These are phyloP conservation scores for Debaryomyces prosopidis DNA, from an alignment of 805 yeast genomes.

Conservation along the genomic window DNA sequence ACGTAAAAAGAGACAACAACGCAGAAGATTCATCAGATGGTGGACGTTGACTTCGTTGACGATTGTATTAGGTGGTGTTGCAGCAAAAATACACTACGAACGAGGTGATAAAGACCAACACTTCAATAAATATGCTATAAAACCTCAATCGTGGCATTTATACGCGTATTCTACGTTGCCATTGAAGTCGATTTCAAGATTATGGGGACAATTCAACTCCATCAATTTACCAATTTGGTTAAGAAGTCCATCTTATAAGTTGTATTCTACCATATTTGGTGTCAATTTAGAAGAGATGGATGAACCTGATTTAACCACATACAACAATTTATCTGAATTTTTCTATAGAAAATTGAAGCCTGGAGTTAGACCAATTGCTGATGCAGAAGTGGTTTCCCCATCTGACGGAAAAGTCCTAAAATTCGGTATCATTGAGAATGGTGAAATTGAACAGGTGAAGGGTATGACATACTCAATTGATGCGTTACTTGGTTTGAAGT, in stretches of 20 bases:
- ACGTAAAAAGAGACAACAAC: conserved; percentile 37
- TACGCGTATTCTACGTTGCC: conserved; percentile 91
- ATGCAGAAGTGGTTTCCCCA: conserved; percentile 76
- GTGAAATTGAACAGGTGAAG: conserved; percentile 94
- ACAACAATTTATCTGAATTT: conserved; percentile 83
- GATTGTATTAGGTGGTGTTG: conserved; percentile 55
- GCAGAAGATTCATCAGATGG: conserved; percentile 46
- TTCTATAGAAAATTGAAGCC: conserved; percentile 82
- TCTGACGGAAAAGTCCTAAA: conserved; percentile 91
- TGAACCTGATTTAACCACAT: conserved; percentile 74
- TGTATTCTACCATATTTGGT: conserved; percentile 81
- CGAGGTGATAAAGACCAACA: conserved; percentile 30
- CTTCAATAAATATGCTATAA: conserved; percentile 42
- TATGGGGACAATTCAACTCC: conserved; percentile 92
- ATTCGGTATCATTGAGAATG: conserved; percentile 76
- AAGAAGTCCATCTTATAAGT: conserved; percentile 74
- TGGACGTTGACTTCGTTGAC: conserved; percentile 57
- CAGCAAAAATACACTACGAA: conserved; percentile 44
- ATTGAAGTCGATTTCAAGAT: conserved; percentile 81
- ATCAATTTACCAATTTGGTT: conserved; percentile 85
- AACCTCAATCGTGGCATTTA: conserved; percentile 84
- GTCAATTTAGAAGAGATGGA: conserved; percentile 87
- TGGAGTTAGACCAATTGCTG: conserved; percentile 74
- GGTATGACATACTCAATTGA: conserved; percentile 92
- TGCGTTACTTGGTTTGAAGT: conserved; percentile 74